A percentile compares a stretch with the other conserved stretches of the same genome.
phyloP scores from a whole-genome alignment of 768 basidiomycete species.

The Agaricus subrufescens region DNA sequence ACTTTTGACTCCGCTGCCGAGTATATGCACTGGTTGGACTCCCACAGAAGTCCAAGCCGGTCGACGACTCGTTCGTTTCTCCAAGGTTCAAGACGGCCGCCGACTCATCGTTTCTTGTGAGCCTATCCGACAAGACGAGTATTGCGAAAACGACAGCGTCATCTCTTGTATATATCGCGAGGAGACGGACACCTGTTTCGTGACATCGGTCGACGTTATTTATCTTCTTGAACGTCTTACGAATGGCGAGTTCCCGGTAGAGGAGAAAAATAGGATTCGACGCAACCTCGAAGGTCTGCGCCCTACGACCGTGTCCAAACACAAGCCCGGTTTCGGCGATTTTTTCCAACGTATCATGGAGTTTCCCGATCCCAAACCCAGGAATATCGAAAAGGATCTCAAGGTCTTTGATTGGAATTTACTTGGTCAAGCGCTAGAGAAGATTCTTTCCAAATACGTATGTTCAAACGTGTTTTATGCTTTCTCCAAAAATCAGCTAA shows the following conservation, averaged over 20 bases:
- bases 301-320: conserved; percentile 88
- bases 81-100: conserved; percentile 71
- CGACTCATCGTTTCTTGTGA: conserved; percentile 77
- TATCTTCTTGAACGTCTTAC: conserved; percentile 78
- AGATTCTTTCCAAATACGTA: conserved; percentile 83
- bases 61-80: conserved; percentile 85
- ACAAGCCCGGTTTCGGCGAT: conserved; percentile 70
- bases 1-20: conserved; percentile 51
- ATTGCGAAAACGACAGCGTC: conserved; percentile 69
- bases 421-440: conserved; percentile 69
- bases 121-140: conserved; percentile 68
- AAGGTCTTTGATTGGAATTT: conserved; percentile 79
- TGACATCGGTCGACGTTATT: conserved; percentile 96
- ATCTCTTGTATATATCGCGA: conserved; percentile 93
- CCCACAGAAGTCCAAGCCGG: conserved; percentile 61
- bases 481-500: conserved; percentile 5
- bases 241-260: conserved; percentile 81
- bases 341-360: conserved; percentile 97
- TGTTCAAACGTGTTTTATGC: conserved; percentile 20
- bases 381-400: conserved; percentile 97
- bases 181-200: conserved; percentile 71
- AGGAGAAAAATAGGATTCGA: conserved; percentile 95
- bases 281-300: conserved; percentile 91
- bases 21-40: conserved; percentile 54
- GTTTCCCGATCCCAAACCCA: conserved; percentile 88